Evolutionary conservation across 2,329 filamentous ascomycete genomes (phyloP), one percentile per base, ranked within the genome.

Genomic region (Fusarium staphyleae): DNA sequence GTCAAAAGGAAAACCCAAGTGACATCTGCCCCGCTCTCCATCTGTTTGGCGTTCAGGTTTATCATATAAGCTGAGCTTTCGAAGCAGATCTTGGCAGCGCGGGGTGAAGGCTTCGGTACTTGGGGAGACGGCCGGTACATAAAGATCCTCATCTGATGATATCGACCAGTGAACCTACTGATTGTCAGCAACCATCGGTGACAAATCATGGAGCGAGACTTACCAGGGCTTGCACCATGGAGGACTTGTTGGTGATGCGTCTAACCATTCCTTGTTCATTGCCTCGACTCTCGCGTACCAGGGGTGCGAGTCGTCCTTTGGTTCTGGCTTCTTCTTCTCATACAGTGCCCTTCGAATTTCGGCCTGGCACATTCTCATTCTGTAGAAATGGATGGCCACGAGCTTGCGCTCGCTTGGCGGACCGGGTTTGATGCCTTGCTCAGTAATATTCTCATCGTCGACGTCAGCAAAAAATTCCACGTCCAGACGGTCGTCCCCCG

Each of bases 1-100:
- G 89, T 87, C 52, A 96, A 83, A 1, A 96, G 85, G 68, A 96
- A 96, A 35, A 96, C 88, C 93, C 93, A 98, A 1, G 93, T 97
- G 55, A 97, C 81, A 69, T 97, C 93, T 10, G 86, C 87, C 12
- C 84, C 82, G 13, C 83, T 86, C 61, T 88, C 84, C 68, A 96
- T 88, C 72, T 96, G 92, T 66, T 89, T 87, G 69, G 85, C 86
- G 36, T 92, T 88, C 70, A 93, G 85, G 61, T 87, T 82, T 65
- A 97, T 90, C 69, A 96, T 93, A 72, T 86, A 90, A 10, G 87
- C 81, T 39, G 91, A 87, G 33, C 91, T 92, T 37, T 95, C 87
- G 68, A 89, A 97, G 70, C 93, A 98, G 63, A 86, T 87, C 26
- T 83, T 77, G 1, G 93, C 93, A 1, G 93, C 91, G n/a, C 82